Evolutionary conservation across 148 eudicot genomes (phyloP), one percentile per base, ranked within the genome.

Genomic region (Fagopyrum esculentum): DNA sequence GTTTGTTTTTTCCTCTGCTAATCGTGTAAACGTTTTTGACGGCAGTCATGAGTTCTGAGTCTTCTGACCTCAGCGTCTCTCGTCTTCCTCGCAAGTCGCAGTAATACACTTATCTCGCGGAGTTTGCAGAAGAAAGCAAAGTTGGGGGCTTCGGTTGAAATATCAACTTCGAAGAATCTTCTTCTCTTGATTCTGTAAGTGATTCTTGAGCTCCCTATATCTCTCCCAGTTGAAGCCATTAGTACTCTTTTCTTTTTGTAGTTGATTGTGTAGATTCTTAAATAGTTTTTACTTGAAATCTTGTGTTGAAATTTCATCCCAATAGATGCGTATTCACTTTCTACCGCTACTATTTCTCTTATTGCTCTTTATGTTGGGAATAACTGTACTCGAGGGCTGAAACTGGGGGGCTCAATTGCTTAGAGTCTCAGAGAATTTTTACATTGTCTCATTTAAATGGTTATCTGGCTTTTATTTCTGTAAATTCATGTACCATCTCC

Each of bases 141-240:
- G 1, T 6, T 61, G 30, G 1, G 43, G 13, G 44, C 30, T 29
- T 8, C 29, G 68, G 12, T 35, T 13, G 10, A 8, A 60, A 4
- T 60, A 40, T 61, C 43, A 29, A 29, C 68, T 61, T 61, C 13
- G 68, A 29, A 61, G 43, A 61, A 1, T 66, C 70, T 40, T 13
- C 70, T 30, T 64, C 69, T 66, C 47, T 66, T 35, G 46, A 40
- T 9, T 63, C n/a, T 29, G 69, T 63, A 63, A 63, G 69, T 63
- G 69, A 63, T 63, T 63, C 35, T 59, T 3, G 30, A 29, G 16
- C 69, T 63, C 45, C 63, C 29, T 17, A 17, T 57, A 17, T 30
- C 9, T 22, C 3, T 57, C 30, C 4, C 63, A 22, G 2, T 57
- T 57, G 35, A 57, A 61, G 15, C 30, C 4, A 61, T 61, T 29